Base-by-base conservation (phyloP, 305 asterid genomes). In the Rubia balearica region DNA sequence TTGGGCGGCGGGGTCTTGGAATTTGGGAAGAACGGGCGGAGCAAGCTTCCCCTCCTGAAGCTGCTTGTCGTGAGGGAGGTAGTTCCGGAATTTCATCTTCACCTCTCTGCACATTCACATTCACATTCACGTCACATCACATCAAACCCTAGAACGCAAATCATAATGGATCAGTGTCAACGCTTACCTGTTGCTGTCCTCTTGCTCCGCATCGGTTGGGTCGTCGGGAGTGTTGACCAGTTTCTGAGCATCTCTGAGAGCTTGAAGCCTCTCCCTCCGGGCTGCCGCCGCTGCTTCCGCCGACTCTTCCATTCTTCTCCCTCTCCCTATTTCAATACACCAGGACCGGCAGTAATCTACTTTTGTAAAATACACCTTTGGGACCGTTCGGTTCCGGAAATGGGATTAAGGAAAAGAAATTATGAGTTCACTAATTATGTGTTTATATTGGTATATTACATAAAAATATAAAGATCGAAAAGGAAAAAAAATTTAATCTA, bases 1-100 rank as follows among this genome's bases (percentile, higher is more conserved):
- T 27, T 27, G 30, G 30, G 84, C 77, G 53, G 87, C 85, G 74
- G 97, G 99, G 74, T 91, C 98, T 82, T 91, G 96, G 48, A 94
- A 94, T 65, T 89, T 89, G 13, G 99, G 99, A 43, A 94, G 81
- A 1, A 78, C 88, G 0, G 98, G 99, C 1, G 98, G 95, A 61
- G 94, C 88, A 53, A 94, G 87, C 81, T 88, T 94, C 6, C 96
- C 99, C 81, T 87, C 98, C 74, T 94, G 99, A 67, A 94, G 97
- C 62, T 84, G 88, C 87, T 94, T 94, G 80, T 94, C 99, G 69
- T 94, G 96, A 36, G 98, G 98, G 72, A 94, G 88, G 84, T 94
- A 94, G 82, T 94, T 94, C 27, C 98, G 96, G 77, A 94, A 94
- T 76, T 89, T 91, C 96, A 94, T 78, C 76, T 70, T 86, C 67